phyloP scores from a whole-genome alignment of 2,329 filamentous ascomycete genomes.

The Dactylellina leptospora region DNA sequence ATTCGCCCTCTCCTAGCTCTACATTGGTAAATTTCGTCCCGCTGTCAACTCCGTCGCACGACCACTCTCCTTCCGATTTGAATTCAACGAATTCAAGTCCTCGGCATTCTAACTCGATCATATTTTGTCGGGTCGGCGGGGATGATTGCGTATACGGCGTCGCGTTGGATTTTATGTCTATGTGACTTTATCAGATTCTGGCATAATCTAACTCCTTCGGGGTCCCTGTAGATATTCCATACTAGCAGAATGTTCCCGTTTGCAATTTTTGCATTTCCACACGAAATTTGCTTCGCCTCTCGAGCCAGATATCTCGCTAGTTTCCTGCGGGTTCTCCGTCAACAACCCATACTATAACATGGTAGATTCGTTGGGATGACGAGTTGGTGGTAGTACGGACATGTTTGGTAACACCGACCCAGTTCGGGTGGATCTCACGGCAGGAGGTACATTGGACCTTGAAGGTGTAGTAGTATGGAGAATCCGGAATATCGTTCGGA shows the following conservation, averaged over 20 bases:
- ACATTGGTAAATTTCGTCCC: constrained; percentile 81
- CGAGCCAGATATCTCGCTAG: constrained; percentile 89
- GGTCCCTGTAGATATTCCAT: too few species aligned
- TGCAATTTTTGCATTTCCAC: constrained; percentile 99
- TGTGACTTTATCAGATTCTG: constrained; percentile 62
- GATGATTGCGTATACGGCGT: constrained; percentile 75
- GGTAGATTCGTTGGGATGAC: too few species aligned
- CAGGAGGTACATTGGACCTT: constrained; percentile 98
- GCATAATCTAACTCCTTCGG: too few species aligned
- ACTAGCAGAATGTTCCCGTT: constrained; percentile 60
- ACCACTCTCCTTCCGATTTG: constrained; percentile 91
- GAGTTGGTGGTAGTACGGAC: constrained; percentile 69
- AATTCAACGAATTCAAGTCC: constrained; percentile 93
- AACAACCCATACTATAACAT: too few species aligned
- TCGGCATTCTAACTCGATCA: constrained; percentile 92
- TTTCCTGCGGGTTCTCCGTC: constrained; percentile 79
- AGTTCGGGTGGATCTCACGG: constrained; percentile 86
- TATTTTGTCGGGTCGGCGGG: constrained; percentile 77
- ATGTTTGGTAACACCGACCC: constrained; percentile 85
- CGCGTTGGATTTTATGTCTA: constrained; percentile 79
- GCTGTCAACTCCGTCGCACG: constrained; percentile 82
- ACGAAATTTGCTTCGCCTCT: constrained; percentile 98
- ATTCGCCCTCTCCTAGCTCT: constrained; percentile 87
- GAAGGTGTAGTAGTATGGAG: constrained; percentile 96
- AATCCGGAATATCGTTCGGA: constrained; percentile 80